Evolutionary conservation across 768 basidiomycete species (phyloP).

Genomic region (Sarcomyxa edulis): DNA sequence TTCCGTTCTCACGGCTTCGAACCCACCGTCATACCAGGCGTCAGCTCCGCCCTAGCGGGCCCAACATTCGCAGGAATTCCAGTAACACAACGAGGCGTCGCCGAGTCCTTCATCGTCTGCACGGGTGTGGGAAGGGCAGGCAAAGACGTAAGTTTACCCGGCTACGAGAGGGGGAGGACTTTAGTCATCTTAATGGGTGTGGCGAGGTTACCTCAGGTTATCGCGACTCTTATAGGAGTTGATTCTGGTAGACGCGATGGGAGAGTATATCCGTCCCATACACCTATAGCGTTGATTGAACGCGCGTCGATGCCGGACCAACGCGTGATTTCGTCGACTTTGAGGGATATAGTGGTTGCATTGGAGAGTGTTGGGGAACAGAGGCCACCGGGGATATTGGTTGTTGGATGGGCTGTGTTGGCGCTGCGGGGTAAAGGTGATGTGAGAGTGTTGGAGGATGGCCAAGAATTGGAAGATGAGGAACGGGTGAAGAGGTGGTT

Average conservation of each 20-base stretch:
- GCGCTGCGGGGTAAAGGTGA: slow-evolving; percentile 73
- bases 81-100: slow-evolving; percentile 92
- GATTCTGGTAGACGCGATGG: slow-evolving; percentile 27
- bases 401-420: slow-evolving; percentile 88
- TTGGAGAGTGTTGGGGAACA: slow-evolving; percentile 78
- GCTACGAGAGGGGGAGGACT: slow-evolving; percentile 78
- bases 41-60: slow-evolving; percentile 85
- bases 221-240: slow-evolving; percentile 47
- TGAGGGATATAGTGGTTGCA: slow-evolving; percentile 64
- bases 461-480: slow-evolving; percentile 35
- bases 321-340: slow-evolving; percentile 72
- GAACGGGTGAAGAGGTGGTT: slow-evolving; percentile 58
- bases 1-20: slow-evolving; percentile 86
- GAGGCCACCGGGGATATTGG: slow-evolving; percentile 93
- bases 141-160: slow-evolving; percentile 77
- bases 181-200: slow-evolving; percentile 93
- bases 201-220: slow-evolving; percentile 71
- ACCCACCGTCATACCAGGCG: slow-evolving; percentile 81
- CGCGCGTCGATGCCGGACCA: slow-evolving; percentile 94
- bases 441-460: slow-evolving; percentile 54
- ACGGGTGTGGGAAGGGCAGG: slow-evolving; percentile 92
- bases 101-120: slow-evolving; percentile 85
- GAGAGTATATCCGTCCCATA: slow-evolving; percentile 59
- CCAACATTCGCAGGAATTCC: slow-evolving; percentile 90
- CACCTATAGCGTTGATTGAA: slow-evolving; percentile 92